Conservation (phyloP, 2,329 filamentous ascomycete species). For the Botrytis medusae region DNA sequence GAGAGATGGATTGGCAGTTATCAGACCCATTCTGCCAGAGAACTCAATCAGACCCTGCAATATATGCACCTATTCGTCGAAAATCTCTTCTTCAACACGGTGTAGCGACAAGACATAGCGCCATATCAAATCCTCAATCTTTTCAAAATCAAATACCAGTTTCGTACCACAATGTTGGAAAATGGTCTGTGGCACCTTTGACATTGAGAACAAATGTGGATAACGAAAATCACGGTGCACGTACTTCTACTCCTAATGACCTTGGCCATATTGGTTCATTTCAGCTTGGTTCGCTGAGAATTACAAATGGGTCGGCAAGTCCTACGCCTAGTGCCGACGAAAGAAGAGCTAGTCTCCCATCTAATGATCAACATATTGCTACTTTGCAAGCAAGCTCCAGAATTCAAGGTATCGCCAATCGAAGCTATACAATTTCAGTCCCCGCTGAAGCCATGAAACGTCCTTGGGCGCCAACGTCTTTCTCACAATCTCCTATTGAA, state of each 20-base stretch:
- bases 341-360: conserved; percentile 24
- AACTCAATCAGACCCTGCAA: conserved; percentile 31
- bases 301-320: conserved; percentile 58
- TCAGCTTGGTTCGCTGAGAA: conserved; percentile 61
- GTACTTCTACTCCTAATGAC: conserved; percentile 51
- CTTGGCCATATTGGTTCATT: conserved; percentile 59
- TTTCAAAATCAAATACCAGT: conserved; percentile 20
- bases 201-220: conserved; percentile 17
- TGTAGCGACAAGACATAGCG: conserved; percentile 37
- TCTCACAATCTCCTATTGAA: background rate
- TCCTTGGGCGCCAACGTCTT: conserved; percentile 26
- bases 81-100: conserved; percentile 38
- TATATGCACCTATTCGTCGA: conserved; percentile 36
- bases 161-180: conserved; percentile 13
- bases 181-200: conserved; percentile 17
- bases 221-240: conserved; percentile 21
- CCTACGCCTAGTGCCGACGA: conserved; percentile 47
- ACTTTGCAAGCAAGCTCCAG: conserved; percentile 18
- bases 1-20: conserved; percentile 18
- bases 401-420: conserved; percentile 25
- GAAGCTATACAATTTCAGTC: conserved; percentile 33
- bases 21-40: conserved; percentile 21
- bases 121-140: conserved; percentile 14
- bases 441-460: conserved; percentile 25
- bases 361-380: background rate